These are phyloP conservation scores for Podospora sp. DNA, from an alignment of 495 filamentous ascomycete species.

Conservation along the genomic window DNA sequence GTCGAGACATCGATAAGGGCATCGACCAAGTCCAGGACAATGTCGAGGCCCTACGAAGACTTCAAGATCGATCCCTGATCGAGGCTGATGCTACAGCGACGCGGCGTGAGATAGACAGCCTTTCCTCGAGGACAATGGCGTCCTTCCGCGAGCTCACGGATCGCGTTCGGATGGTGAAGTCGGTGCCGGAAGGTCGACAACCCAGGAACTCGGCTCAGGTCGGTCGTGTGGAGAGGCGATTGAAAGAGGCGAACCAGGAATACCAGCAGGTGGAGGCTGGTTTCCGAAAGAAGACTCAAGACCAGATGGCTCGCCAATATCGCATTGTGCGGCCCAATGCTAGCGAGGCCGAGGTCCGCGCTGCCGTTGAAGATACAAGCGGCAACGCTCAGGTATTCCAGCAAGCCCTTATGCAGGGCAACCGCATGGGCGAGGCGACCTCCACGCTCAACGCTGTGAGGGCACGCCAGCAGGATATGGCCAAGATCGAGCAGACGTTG, in stretches of 20 bases:
- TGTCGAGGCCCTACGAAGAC: slow-evolving; percentile 58
- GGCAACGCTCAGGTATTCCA: slow-evolving; percentile 73
- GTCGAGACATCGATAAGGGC: slow-evolving; percentile 71
- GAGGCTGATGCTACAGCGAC: slow-evolving; percentile 60
- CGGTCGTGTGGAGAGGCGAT: slow-evolving; percentile 71
- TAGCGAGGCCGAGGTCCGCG: slow-evolving; percentile 74
- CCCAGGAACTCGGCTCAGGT: slow-evolving; percentile 75
- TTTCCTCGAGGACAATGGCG: slow-evolving; percentile 74
- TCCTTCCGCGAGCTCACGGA: slow-evolving; percentile 73
- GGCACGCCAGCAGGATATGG: slow-evolving; percentile 83
- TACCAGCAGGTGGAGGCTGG: slow-evolving; percentile 77
- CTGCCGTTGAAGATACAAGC: slow-evolving; percentile 71
- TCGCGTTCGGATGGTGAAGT: slow-evolving; percentile 77
- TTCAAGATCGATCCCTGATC: slow-evolving; percentile 61
- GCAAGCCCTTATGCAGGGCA: slow-evolving; percentile 73
- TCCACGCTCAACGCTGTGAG: slow-evolving; percentile 74
- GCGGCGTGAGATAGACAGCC: slow-evolving; percentile 59
- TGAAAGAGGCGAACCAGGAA: slow-evolving; percentile 74
- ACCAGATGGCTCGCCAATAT: slow-evolving; percentile 85
- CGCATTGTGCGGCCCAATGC: slow-evolving; percentile 86
- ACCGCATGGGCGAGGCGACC: slow-evolving; percentile 78
- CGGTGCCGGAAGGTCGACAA: slow-evolving; percentile 70
- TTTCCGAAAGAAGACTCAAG: slow-evolving; percentile 75
- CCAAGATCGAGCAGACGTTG: slow-evolving; percentile 87
- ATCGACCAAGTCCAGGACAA: slow-evolving; percentile 73